Evolutionary conservation across 768 basidiomycete species (phyloP).

Genomic region (Lactifluus pinguis): DNA sequence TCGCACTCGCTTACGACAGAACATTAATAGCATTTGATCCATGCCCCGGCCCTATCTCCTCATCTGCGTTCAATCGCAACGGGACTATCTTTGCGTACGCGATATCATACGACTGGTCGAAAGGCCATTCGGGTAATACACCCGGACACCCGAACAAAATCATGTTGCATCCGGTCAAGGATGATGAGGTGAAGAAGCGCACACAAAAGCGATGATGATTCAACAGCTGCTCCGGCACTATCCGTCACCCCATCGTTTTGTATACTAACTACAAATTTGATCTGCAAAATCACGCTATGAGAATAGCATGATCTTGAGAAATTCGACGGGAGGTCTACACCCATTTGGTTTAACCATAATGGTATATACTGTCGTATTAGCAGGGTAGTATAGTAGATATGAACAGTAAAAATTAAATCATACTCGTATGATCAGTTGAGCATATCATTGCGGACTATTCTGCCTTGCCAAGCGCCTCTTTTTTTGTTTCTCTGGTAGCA

Average conservation of each 20-base stretch:
- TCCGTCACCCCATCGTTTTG: neutral
- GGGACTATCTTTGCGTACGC: constrained; percentile 89
- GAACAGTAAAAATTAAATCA: constrained; percentile 1
- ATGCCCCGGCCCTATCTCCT: constrained; percentile 65
- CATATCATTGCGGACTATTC: neutral
- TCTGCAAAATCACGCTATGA: neutral
- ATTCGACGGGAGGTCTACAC: neutral
- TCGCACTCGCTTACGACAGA: neutral
- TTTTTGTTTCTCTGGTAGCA: constrained; percentile 16
- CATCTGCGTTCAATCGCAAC: constrained; percentile 78
- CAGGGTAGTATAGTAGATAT: neutral
- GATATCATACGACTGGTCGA: constrained; percentile 90
- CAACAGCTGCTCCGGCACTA: neutral
- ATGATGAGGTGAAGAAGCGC: constrained; percentile 76
- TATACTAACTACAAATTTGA: neutral
- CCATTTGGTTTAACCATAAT: neutral
- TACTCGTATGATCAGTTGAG: neutral
- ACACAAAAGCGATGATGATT: constrained; percentile 26
- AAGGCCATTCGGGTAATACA: constrained; percentile 82
- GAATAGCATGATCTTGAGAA: neutral
- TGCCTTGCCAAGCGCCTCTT: neutral
- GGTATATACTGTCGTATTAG: neutral
- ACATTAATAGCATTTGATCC: constrained; percentile 54
- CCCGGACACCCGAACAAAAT: constrained; percentile 65
- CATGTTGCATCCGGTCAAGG: constrained; percentile 78